These are phyloP conservation scores for Brasenia schreberi DNA, from an alignment of 164 flowering plant species.

Conservation along the genomic window DNA sequence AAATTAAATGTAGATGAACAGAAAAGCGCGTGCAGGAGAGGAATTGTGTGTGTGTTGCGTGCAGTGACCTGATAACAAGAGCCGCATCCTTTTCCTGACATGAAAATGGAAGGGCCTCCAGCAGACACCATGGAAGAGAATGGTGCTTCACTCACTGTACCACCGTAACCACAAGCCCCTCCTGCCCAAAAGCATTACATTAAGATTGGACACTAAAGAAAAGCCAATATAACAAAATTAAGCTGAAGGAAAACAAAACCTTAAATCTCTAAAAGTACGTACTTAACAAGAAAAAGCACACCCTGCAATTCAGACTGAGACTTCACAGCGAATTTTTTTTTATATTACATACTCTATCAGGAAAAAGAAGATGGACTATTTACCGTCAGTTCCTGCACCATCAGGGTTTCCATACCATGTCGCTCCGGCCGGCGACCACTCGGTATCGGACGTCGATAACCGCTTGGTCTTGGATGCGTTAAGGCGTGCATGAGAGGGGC, in stretches of 20 bases:
- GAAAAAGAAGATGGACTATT: neutral
- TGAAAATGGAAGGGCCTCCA: constrained; percentile 22
- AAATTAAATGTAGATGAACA: neutral
- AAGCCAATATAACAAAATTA: rapidly evolving
- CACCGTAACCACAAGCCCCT: constrained; percentile 68
- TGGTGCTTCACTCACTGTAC: constrained; percentile 23
- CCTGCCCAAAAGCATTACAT: constrained; percentile 20
- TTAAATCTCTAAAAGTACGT: no score
- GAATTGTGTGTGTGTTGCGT: neutral
- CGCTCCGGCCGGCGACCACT: constrained; percentile 30
- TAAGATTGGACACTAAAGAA: neutral
- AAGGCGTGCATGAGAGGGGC: no score
- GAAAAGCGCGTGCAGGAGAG: neutral
- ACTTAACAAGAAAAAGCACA: no score
- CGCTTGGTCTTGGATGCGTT: neutral
- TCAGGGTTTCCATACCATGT: constrained; percentile 38
- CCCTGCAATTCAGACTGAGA: no score
- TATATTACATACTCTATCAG: neutral
- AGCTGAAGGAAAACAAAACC: no score
- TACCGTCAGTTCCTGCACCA: constrained; percentile 38
- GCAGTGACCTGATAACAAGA: constrained; percentile 47
- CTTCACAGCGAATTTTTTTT: neutral
- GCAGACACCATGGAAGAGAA: constrained; percentile 18
- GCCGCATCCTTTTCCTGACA: constrained; percentile 56
- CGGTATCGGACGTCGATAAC: constrained; percentile 1